Conservation (phyloP, 1,284 basidiomycete species). For the Somion occarium region DNA sequence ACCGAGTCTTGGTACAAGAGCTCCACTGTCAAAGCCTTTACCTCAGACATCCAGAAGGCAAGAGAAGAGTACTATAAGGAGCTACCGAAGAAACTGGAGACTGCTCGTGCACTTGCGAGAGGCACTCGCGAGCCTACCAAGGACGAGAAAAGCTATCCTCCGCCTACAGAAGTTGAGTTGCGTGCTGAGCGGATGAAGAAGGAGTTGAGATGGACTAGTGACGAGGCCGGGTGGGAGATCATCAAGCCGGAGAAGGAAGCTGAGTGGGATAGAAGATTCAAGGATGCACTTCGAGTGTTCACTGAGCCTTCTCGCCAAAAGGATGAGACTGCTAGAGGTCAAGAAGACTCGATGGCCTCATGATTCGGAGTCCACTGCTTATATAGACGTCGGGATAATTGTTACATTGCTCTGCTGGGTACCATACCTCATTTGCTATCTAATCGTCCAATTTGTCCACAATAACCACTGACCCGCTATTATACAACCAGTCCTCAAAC, state of each 20-base stretch:
- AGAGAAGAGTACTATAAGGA: constrained; percentile 77
- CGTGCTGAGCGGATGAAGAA: constrained; percentile 81
- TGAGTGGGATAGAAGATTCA: constrained; percentile 76
- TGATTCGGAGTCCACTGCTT: neutral
- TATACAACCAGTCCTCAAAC: constrained; percentile 41
- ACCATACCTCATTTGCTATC: neutral
- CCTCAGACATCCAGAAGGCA: constrained; percentile 62
- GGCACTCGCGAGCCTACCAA: constrained; percentile 83
- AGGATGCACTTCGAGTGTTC: constrained; percentile 64
- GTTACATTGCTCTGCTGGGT: neutral
- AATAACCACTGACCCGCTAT: constrained; percentile 38
- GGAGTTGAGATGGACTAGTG: constrained; percentile 79
- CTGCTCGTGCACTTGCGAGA: constrained; percentile 72
- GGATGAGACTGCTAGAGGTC: constrained; percentile 9
- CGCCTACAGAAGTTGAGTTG: constrained; percentile 84
- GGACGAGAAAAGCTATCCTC: constrained; percentile 78
- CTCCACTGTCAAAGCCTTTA: constrained; percentile 52
- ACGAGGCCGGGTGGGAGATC: constrained; percentile 75
- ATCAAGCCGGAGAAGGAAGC: constrained; percentile 60
- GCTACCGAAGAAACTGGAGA: constrained; percentile 66
- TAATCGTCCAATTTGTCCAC: constrained; percentile 20
- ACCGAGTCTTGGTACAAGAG: constrained; percentile 70
- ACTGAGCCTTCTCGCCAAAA: constrained; percentile 30
- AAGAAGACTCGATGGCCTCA: constrained; percentile 4
- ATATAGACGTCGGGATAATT: neutral